Percentiles rank a stretch among this genome's conserved stretches.
These are phyloP conservation scores for Mortierella sp. DNA, from an alignment of 371 early-diverging fungal species.

Conservation along the genomic window DNA sequence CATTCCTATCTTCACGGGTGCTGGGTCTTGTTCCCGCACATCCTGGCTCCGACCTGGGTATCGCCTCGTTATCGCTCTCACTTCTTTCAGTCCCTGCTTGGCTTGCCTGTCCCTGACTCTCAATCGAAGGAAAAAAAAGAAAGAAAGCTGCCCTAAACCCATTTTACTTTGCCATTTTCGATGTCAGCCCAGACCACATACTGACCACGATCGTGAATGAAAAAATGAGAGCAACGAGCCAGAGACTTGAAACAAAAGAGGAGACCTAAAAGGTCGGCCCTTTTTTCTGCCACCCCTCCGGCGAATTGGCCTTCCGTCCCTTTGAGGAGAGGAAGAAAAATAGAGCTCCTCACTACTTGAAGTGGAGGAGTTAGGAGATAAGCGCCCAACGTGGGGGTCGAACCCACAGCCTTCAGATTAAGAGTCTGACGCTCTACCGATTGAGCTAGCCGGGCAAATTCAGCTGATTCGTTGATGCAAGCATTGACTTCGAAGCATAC, in stretches of 20 bases:
- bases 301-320: background rate
- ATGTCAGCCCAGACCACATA: conserved; percentile 4
- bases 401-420: conserved; percentile 98
- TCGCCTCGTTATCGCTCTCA: background rate
- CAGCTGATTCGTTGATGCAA: background rate
- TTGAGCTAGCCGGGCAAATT: conserved; percentile 92
- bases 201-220: background rate
- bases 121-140: no score
- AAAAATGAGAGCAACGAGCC: background rate
- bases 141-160: background rate
- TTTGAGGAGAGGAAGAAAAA: no score
- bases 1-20: background rate
- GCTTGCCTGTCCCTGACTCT: background rate
- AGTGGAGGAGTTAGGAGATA: conserved; percentile 18
- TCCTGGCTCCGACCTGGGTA: conserved; percentile 6
- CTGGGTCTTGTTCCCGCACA: background rate
- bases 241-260: background rate
- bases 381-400: conserved; percentile 92
- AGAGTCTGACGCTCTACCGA: conserved; percentile 98
- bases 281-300: background rate
- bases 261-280: background rate
- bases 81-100: background rate
- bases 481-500: no score
- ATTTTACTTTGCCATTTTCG: background rate
- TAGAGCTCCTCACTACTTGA: background rate